Conservation (phyloP, 305 asterid genomes). For the Fraxinus albicans region DNA sequence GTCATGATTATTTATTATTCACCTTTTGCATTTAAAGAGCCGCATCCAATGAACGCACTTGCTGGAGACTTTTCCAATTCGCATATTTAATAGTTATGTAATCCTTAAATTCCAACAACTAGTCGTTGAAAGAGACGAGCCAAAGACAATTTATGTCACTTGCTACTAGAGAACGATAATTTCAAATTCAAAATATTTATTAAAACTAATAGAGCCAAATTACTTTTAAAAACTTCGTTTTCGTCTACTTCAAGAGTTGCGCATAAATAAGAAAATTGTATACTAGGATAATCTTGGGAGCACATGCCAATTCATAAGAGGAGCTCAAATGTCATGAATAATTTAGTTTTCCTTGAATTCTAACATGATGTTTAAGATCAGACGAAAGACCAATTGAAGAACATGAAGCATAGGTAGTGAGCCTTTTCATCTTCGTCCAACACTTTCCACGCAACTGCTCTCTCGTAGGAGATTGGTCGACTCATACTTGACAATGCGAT, state of each 20-base stretch:
- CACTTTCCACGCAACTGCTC: slow-evolving; percentile 95
- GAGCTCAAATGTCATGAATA: slow-evolving; percentile 17
- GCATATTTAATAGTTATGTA: not conserved
- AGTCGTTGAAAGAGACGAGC: not conserved
- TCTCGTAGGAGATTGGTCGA: slow-evolving; percentile 73
- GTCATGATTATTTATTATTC: too few relatives aligned
- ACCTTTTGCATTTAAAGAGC: not conserved
- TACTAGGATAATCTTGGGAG: not conserved
- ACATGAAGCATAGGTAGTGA: slow-evolving; percentile 88
- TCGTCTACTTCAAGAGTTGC: not conserved
- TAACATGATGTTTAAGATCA: slow-evolving; percentile 31
- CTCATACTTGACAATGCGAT: slow-evolving; percentile 91
- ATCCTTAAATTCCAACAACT: not conserved
- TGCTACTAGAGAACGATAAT: not conserved
- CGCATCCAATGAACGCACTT: not conserved
- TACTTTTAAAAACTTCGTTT: not conserved
- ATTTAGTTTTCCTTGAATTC: slow-evolving; percentile 12
- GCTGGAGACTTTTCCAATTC: too few relatives aligned
- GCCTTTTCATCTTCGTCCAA: slow-evolving; percentile 81
- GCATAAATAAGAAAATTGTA: not conserved
- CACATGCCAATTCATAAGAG: slow-evolving; percentile 2
- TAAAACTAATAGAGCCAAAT: not conserved
- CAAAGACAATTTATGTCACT: not conserved
- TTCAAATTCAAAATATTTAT: not conserved
- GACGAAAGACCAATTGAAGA: slow-evolving; percentile 83